Base-by-base conservation (phyloP, 768 basidiomycete species). In the Suillus occidentalis region DNA sequence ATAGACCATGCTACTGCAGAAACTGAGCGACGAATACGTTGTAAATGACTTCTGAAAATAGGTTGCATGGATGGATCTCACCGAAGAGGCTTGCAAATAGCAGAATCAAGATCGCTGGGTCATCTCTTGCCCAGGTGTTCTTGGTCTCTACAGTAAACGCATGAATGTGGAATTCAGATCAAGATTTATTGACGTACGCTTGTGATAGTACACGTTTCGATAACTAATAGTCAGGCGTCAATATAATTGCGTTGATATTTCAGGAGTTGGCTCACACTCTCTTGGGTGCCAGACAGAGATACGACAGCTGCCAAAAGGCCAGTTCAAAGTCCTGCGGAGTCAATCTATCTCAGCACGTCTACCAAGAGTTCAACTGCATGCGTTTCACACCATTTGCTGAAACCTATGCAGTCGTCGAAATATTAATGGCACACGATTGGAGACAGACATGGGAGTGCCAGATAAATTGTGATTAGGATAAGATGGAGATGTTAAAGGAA, bases 81-180 rank as follows among this genome's bases (percentile, higher is more conserved):
- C 95, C 87, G 61, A 82, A 83, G 25, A 96, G 84, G 75, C 89
- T 94, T 52, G 85, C 90, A 58, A 86, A 85, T 52, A 98, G 89
- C 58, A 99, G 85, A 36, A 98, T 84, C 34, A 98, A 84, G 68
- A 97, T 95, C 34, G 97, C 97, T 25, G 97, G 97, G 73, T 99
- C 97, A 76, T 99, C 97, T 75, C 97, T 83, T 22, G 96, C 95
- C 96, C 96, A 98, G 18, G 92, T 94, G 75, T 99, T 97, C 83
- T 97, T 98, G 22, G 96, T 98, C 82, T 98, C 95, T 92, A 78
- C 67, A 47, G 50, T 56, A 43, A 68, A 45, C 42, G 53, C n/a
- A 39, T 65, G 20, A 39, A 4, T 10, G 16, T 31, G 3, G 10
- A 25, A 3, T n/a, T 45, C 3, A 0, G 20, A 12, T 12, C 52